Conservation (phyloP, 2,329 filamentous ascomycete genomes). For the Podosphaera xanthii region DNA sequence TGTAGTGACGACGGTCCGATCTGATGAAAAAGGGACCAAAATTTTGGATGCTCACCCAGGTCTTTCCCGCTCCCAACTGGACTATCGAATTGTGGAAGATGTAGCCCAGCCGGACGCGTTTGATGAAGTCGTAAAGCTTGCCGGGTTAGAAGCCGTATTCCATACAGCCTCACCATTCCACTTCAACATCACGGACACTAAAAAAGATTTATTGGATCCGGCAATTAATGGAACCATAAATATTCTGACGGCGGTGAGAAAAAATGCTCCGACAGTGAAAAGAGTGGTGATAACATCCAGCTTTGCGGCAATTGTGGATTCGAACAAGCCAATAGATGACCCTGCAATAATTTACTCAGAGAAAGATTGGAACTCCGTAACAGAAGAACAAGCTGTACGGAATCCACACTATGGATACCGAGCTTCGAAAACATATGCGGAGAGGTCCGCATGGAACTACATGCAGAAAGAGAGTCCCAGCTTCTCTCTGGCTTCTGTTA, state of each 20-base stretch:
- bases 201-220: conserved; percentile 24
- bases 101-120: conserved; percentile 47
- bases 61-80: conserved; percentile 8
- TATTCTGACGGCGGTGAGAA: conserved; percentile 23
- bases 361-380: conserved; percentile 30
- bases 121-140: conserved; percentile 24
- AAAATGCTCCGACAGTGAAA: conserved; percentile 17
- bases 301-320: conserved; percentile 34
- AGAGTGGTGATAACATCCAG: conserved; percentile 32
- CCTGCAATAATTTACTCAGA: conserved; percentile 19
- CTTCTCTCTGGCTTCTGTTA: conserved; percentile 37
- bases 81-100: conserved; percentile 39
- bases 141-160: conserved; percentile 42
- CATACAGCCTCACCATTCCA: conserved; percentile 36
- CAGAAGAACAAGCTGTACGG: conserved; percentile 19
- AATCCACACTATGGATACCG: conserved; percentile 16
- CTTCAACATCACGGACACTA: conserved; percentile 9
- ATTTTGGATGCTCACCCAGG: conserved; percentile 19
- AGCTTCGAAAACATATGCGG: conserved; percentile 34
- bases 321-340: conserved; percentile 12
- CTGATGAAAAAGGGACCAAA: conserved; percentile 21
- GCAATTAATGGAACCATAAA: conserved; percentile 28
- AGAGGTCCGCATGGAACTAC: conserved; percentile 41
- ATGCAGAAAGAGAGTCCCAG: conserved; percentile 25
- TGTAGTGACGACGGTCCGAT: conserved; percentile 24